A percentile compares a stretch with the other conserved stretches of the same genome.
Conservation (phyloP, 306 rosid genomes). For the Rosa chinensis region DNA sequence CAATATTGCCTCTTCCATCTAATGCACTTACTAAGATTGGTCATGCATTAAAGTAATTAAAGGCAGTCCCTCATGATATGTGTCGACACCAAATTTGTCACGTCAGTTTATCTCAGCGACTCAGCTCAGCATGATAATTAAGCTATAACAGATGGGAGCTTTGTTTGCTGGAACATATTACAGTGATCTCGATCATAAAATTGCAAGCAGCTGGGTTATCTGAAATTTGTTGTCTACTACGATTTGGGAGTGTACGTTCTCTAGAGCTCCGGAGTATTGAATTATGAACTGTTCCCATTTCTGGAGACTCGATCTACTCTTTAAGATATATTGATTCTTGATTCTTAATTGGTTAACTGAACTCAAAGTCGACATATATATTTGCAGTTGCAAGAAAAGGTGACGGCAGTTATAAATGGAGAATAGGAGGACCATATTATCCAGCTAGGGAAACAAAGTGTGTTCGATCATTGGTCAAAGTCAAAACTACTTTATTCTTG, state of each 20-base stretch:
- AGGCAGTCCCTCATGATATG: not conserved
- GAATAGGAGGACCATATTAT: not conserved
- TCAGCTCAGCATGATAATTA: not conserved
- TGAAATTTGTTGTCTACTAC: not conserved
- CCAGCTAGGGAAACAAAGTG: not conserved
- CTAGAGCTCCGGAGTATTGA: not conserved
- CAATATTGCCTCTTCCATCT: constrained; percentile 16
- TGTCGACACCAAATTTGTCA: not conserved
- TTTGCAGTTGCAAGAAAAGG: constrained; percentile 6
- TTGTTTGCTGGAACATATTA: not conserved
- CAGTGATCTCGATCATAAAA: not conserved
- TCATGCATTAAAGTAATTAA: not conserved
- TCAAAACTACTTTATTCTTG: not conserved
- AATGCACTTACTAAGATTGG: constrained; percentile 2
- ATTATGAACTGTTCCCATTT: not conserved
- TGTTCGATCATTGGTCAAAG: constrained; percentile 2
- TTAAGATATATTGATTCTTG: not conserved
- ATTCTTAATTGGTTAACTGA: not conserved
- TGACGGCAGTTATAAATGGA: not conserved
- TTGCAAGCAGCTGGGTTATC: not conserved
- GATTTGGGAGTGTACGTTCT: not conserved
- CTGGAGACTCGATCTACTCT: not conserved
- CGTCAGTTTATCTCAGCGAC: not conserved
- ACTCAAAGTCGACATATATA: not conserved
- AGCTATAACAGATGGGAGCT: not conserved